Evolutionary conservation across 2,329 filamentous ascomycete genomes (phyloP).

Genomic region (Tricladium varicosporioides): DNA sequence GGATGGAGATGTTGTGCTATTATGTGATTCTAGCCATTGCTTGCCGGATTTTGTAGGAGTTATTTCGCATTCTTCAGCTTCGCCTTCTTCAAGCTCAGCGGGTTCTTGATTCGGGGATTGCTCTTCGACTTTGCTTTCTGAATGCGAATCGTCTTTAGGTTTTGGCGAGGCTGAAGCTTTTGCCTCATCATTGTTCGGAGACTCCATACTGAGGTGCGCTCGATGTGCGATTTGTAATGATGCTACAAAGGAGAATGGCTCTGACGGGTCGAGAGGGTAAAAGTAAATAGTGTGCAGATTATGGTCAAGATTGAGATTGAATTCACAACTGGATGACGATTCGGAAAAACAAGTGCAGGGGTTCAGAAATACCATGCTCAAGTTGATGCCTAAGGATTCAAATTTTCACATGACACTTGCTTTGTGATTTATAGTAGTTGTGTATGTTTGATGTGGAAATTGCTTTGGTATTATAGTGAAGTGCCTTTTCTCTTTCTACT

Average conservation of each 20-base stretch:
- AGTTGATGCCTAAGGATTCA: neutral
- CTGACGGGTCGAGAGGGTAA: too few species aligned
- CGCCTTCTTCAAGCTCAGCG: neutral
- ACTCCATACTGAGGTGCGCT: too few species aligned
- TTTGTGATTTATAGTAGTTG: too few species aligned
- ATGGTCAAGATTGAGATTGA: neutral
- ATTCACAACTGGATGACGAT: neutral
- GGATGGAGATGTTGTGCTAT: constrained; percentile 9
- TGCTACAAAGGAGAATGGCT: too few species aligned
- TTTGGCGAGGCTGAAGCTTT: constrained; percentile 2
- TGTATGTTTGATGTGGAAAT: too few species aligned
- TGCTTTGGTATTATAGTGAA: too few species aligned
- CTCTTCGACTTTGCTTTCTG: neutral
- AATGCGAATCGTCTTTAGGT: neutral
- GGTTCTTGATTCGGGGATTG: neutral
- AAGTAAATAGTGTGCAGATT: neutral
- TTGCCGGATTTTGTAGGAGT: constrained; percentile 9
- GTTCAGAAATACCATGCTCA: neutral
- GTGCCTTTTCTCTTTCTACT: too few species aligned
- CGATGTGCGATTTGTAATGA: too few species aligned
- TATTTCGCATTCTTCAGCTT: constrained; percentile 6
- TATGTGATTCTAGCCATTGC: constrained; percentile 16
- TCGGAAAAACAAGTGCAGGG: neutral
- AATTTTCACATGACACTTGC: neutral
- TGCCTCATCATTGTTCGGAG: neutral